phyloP scores from a whole-genome alignment of 2,329 filamentous ascomycete species.

The Sporothrix protearum region DNA sequence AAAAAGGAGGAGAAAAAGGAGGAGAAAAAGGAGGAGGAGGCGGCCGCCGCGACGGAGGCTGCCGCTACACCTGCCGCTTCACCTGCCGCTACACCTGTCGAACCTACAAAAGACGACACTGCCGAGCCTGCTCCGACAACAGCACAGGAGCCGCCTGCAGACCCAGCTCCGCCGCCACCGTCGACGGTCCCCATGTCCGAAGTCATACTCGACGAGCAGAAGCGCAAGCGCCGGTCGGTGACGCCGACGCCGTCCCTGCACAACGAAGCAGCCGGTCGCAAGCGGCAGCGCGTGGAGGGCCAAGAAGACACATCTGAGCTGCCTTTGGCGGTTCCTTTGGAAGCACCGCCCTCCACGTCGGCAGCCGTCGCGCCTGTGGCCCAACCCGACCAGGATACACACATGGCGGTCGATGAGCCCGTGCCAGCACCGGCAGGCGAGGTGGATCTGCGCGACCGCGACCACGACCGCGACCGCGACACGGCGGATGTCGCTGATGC shows the following conservation, averaged over 20 bases:
- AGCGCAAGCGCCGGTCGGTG: constrained; percentile 63
- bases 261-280: constrained; percentile 34
- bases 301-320: not conserved
- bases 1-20: too few species aligned
- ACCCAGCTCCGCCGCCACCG: not conserved
- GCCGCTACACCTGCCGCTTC: not conserved
- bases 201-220: constrained; percentile 41
- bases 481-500: constrained; percentile 31
- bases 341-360: not conserved
- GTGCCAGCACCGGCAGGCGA: not conserved
- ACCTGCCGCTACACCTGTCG: not conserved
- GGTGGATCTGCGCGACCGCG: constrained; percentile 24
- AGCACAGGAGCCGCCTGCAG: not conserved
- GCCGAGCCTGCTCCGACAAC: constrained; percentile 10
- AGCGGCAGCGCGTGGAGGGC: constrained; percentile 40
- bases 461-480: too few species aligned
- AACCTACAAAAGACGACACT: constrained; percentile 22
- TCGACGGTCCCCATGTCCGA: constrained; percentile 21
- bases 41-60: not conserved
- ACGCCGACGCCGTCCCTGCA: constrained; percentile 51
- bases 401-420: not conserved
- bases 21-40: too few species aligned
- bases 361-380: not conserved
- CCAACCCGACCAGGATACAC: not conserved
- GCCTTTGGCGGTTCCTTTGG: not conserved